Percentiles rank a stretch among this genome's conserved stretches.
These are phyloP conservation scores for Hyaloperonospora brassicae DNA, from an alignment of 352 stramenopile species.

Conservation along the genomic window DNA sequence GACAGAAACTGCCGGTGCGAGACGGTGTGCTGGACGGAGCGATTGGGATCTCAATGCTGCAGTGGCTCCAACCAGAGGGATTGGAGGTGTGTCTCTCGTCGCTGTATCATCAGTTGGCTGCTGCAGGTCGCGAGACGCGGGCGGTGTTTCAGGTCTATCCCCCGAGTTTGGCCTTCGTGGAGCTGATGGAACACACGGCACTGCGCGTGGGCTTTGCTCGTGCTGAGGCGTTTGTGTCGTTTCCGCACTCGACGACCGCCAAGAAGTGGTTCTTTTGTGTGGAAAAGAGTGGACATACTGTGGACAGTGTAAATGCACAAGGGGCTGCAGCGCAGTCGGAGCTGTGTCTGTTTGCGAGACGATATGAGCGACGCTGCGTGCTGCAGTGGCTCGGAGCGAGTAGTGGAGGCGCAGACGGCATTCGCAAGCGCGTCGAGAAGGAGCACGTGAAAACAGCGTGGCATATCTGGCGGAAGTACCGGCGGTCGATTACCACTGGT, in stretches of 20 bases:
- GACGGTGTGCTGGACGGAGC: slow-evolving; percentile 31
- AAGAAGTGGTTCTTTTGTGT: slow-evolving; percentile 75
- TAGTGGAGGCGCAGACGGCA: slow-evolving; percentile 10
- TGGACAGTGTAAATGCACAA: slow-evolving; percentile 3
- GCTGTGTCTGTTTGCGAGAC: slow-evolving; percentile 52
- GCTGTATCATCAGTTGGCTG: slow-evolving; percentile 30
- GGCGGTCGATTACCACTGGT: slow-evolving; percentile 24
- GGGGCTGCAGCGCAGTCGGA: slow-evolving; percentile 9
- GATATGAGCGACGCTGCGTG: slow-evolving; percentile 47
- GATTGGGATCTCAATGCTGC: slow-evolving; percentile 78
- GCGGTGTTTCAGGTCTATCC: slow-evolving; percentile 76
- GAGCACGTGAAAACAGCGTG: slow-evolving; percentile 65
- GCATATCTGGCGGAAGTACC: slow-evolving; percentile 67
- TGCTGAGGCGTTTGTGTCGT: slow-evolving; percentile 58
- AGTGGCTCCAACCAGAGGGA: slow-evolving; percentile 61
- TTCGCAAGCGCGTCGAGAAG: slow-evolving; percentile 41
- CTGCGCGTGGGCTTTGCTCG: slow-evolving; percentile 36
- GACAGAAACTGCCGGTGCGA: slow-evolving; percentile 52
- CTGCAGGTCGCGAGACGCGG: slow-evolving; percentile 4
- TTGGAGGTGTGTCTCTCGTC: slow-evolving; percentile 55
- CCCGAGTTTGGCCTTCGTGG: slow-evolving; percentile 36
- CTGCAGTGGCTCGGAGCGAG: slow-evolving; percentile 41
- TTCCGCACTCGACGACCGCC: slow-evolving; percentile 52
- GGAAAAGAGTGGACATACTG: slow-evolving; percentile 16
- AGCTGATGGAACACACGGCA: slow-evolving; percentile 51